These are phyloP conservation scores for Hypoxylon crocopeplum DNA, from an alignment of 495 filamentous ascomycete genomes.

Conservation along the genomic window DNA sequence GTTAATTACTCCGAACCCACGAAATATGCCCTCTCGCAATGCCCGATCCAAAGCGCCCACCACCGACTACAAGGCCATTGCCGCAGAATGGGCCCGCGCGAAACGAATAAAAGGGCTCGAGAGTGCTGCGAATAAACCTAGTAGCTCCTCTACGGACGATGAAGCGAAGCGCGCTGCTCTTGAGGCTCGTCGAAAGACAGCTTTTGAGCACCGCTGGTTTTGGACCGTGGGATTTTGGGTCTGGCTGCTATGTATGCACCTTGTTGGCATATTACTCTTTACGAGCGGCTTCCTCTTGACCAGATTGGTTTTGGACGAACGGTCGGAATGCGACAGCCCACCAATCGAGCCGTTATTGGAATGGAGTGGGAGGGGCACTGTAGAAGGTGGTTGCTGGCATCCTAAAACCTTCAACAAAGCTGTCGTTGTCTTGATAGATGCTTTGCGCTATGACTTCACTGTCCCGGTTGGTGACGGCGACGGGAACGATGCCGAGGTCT, in stretches of 20 bases:
- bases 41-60: conserved; percentile 34
- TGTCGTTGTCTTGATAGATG: conserved; percentile 90
- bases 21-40: conserved; percentile 34
- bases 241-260: conserved; percentile 71
- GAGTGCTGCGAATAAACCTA: conserved; percentile 30
- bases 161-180: conserved; percentile 47
- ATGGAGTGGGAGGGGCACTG: conserved; percentile 54
- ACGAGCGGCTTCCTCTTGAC: conserved; percentile 97
- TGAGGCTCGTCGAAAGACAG: conserved; percentile 48
- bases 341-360: conserved; percentile 61
- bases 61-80: conserved; percentile 51
- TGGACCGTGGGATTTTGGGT: conserved; percentile 61
- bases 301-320: conserved; percentile 84
- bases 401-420: conserved; percentile 91
- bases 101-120: conserved; percentile 53
- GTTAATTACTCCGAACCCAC: conserved; percentile 24
- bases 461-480: conserved; percentile 73
- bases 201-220: conserved; percentile 51
- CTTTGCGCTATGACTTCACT: conserved; percentile 95
- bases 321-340: conserved; percentile 78
- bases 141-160: conserved; percentile 23
- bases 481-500: conserved; percentile 62
- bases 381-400: conserved; percentile 87
- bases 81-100: conserved; percentile 54
- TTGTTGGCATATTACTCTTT: conserved; percentile 86